Conservation (phyloP, 2,329 filamentous ascomycete species). For the Fusarium stilboides region DNA sequence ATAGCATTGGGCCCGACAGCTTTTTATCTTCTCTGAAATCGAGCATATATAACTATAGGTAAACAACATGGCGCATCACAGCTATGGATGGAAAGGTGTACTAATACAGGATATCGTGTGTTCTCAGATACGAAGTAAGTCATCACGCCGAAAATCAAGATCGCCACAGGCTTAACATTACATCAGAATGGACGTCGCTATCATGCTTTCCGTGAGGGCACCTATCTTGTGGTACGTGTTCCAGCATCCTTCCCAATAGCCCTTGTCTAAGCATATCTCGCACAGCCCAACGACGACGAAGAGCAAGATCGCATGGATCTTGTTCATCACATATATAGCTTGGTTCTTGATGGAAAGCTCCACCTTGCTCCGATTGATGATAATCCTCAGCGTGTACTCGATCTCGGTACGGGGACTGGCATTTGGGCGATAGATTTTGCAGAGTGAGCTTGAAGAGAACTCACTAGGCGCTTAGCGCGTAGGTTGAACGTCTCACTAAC, state of each 20-base stretch:
- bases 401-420: slow-evolving; percentile 37
- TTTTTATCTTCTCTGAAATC: slow-evolving; percentile 32
- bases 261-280: neutral
- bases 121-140: slow-evolving; percentile 27
- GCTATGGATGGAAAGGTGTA: accelerated
- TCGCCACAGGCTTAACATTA: neutral
- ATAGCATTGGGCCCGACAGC: slow-evolving; percentile 6
- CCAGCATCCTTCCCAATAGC: accelerated
- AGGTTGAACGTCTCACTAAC: too few species aligned
- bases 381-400: slow-evolving; percentile 24
- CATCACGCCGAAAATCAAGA: too few species aligned
- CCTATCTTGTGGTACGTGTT: slow-evolving; percentile 20
- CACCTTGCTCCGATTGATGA: slow-evolving; percentile 24
- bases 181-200: slow-evolving; percentile 33
- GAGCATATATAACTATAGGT: slow-evolving; percentile 33
- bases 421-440: slow-evolving; percentile 39
- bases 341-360: slow-evolving; percentile 27
- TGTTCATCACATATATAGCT: slow-evolving; percentile 36
- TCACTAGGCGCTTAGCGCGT: too few species aligned
- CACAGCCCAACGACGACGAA: slow-evolving; percentile 34
- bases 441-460: slow-evolving; percentile 9
- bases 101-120: neutral
- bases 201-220: slow-evolving; percentile 33
- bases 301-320: slow-evolving; percentile 37
- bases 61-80: accelerated